phyloP scores from a whole-genome alignment of 208 protist species.

The Crithidia sp. region DNA sequence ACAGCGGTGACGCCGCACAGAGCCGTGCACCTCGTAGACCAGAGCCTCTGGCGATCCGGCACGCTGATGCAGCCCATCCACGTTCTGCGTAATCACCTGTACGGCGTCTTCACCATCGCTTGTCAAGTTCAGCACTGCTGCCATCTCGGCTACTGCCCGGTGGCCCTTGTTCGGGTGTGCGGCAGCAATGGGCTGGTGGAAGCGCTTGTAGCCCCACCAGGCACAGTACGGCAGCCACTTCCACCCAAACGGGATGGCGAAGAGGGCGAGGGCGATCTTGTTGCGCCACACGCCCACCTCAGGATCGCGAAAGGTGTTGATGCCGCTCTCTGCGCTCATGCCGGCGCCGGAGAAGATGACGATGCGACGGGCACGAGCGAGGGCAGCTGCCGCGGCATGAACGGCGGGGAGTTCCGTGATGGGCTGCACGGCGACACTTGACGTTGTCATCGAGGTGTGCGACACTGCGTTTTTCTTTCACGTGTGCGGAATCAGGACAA shows the following conservation, averaged over 20 bases:
- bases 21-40: constrained; percentile 54
- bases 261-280: constrained; percentile 26
- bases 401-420: neutral
- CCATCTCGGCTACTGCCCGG: constrained; percentile 28
- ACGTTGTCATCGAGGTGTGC: neutral
- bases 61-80: constrained; percentile 57
- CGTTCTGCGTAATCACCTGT: constrained; percentile 61
- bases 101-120: constrained; percentile 12
- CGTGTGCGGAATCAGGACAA: neutral
- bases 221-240: constrained; percentile 24
- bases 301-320: constrained; percentile 46
- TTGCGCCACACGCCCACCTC: constrained; percentile 46
- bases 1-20: constrained; percentile 38
- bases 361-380: constrained; percentile 23
- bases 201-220: constrained; percentile 35
- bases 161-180: constrained; percentile 48
- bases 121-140: neutral
- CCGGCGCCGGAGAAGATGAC: constrained; percentile 54
- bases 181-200: constrained; percentile 34
- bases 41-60: constrained; percentile 19
- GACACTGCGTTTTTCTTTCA: neutral
- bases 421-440: neutral
- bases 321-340: constrained; percentile 54
- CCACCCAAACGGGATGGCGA: constrained; percentile 41
- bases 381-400: constrained; percentile 12